Conservation (phyloP, 345 rosid species). For the Populus alba region DNA sequence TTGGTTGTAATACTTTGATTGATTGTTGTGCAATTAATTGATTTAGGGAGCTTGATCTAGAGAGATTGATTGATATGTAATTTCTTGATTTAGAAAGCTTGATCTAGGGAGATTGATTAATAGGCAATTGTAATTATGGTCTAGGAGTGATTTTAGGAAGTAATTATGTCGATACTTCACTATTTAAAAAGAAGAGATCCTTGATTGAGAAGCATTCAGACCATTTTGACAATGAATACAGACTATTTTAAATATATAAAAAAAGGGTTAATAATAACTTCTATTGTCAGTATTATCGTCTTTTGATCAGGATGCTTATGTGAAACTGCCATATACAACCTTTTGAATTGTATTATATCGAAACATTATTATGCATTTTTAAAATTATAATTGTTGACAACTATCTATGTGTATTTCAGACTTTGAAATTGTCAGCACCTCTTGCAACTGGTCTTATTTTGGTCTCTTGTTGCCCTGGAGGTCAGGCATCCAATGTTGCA, state of each 20-base stretch:
- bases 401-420: constrained; percentile 39
- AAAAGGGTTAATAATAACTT: too few species aligned
- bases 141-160: too few species aligned
- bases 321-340: neutral
- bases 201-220: neutral
- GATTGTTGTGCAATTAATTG: neutral
- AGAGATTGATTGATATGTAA: neutral
- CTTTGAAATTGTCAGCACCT: constrained; percentile 84
- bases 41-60: neutral
- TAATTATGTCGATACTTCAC: too few species aligned
- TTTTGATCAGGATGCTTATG: neutral
- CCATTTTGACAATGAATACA: neutral
- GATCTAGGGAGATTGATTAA: neutral
- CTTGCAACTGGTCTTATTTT: constrained; percentile 95
- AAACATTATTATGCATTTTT: neutral
- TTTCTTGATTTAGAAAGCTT: neutral
- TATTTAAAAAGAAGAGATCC: too few species aligned
- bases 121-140: neutral
- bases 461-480: constrained; percentile 98
- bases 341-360: neutral
- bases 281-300: too few species aligned
- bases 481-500: constrained; percentile 96
- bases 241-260: too few species aligned
- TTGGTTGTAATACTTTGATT: neutral
- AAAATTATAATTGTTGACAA: constrained; percentile 18